These are phyloP conservation scores for Cercospora berteroae DNA, from an alignment of 2,329 filamentous ascomycete species.

Conservation along the genomic window DNA sequence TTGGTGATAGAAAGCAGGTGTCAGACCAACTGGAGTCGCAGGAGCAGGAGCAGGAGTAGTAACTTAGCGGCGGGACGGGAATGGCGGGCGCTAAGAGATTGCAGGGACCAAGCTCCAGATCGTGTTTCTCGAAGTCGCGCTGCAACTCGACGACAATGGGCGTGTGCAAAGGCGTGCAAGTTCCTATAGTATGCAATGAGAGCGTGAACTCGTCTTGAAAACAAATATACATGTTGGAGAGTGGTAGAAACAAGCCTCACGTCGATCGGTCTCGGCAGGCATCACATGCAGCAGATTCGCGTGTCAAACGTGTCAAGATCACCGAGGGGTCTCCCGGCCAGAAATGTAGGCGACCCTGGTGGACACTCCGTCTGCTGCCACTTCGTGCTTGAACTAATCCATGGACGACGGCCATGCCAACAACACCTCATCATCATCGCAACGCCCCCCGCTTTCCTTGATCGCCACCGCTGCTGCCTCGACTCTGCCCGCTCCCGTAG, in stretches of 20 bases:
- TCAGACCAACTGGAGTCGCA: no score
- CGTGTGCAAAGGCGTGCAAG: neutral
- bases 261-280: neutral
- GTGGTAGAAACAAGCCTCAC: neutral
- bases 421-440: neutral
- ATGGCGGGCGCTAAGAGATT: neutral
- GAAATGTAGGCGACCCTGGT: neutral
- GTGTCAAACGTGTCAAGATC: slow-evolving; percentile 1
- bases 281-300: neutral
- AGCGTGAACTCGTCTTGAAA: neutral
- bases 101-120: neutral
- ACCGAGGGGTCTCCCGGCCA: neutral
- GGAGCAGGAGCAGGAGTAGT: no score
- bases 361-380: neutral
- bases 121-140: neutral
- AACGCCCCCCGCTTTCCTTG: neutral
- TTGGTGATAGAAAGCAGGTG: no score
- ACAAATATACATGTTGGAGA: neutral
- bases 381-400: neutral
- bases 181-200: neutral
- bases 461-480: slow-evolving; percentile 4
- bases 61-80: neutral
- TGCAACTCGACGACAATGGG: neutral
- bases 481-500: slow-evolving; percentile 14
- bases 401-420: slow-evolving; percentile 4